Evolutionary conservation across 2,329 filamentous ascomycete genomes (phyloP).

Genomic region (Chaetomium sp.): DNA sequence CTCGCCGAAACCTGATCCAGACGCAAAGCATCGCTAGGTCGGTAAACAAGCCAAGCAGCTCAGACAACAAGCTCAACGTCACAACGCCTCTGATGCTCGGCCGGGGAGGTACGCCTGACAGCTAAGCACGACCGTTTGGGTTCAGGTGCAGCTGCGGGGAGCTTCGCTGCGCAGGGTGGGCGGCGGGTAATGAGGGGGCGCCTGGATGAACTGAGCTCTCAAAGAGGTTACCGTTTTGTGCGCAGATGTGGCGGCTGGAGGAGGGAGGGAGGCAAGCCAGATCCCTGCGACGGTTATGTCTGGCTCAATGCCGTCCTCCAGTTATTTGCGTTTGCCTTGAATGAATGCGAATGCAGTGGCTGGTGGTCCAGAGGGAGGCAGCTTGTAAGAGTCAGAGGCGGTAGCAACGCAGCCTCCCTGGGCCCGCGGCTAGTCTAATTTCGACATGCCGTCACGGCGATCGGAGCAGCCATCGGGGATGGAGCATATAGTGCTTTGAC

Average conservation of each 20-base stretch:
- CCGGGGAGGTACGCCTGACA: conserved; percentile 24
- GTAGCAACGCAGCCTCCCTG: neutral
- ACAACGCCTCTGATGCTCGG: conserved; percentile 6
- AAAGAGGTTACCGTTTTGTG: neutral
- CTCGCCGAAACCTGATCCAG: conserved; percentile 4
- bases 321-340: neutral
- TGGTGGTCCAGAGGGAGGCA: conserved; percentile 2
- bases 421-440: neutral
- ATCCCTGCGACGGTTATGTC: conserved; percentile 4
- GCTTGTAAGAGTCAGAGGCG: neutral
- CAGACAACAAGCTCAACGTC: conserved; percentile 22
- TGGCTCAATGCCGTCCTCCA: conserved; percentile 1
- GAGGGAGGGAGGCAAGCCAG: neutral
- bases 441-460: neutral
- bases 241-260: neutral
- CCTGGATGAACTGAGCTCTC: neutral
- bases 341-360: neutral
- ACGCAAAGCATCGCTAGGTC: conserved; percentile 17
- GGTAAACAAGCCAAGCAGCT: conserved; percentile 14
- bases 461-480: conserved; percentile 1
- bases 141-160: conserved; percentile 30
- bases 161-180: conserved; percentile 34
- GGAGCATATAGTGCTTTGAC: conserved; percentile 30
- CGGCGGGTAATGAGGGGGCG: conserved; percentile 28
- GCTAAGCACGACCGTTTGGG: conserved; percentile 34